These are phyloP conservation scores for Penicillium herquei DNA, from an alignment of 495 filamentous ascomycete species.

Conservation along the genomic window DNA sequence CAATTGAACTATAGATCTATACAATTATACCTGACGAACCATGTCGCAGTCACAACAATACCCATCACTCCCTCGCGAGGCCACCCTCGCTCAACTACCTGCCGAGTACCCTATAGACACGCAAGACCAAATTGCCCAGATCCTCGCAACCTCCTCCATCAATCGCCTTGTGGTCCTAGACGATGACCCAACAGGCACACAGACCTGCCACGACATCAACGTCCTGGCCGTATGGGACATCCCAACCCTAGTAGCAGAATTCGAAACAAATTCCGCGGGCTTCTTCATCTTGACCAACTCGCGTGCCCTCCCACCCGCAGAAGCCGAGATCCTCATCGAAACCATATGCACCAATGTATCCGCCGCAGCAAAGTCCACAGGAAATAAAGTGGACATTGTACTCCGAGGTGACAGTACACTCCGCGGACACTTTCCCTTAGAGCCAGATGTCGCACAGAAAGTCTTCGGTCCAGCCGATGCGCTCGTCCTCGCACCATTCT, in stretches of 20 bases:
- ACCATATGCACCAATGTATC: slow-evolving; percentile 47
- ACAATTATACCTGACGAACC: not conserved
- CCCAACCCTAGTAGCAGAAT: slow-evolving; percentile 39
- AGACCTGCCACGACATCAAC: slow-evolving; percentile 55
- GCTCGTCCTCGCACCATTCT: slow-evolving; percentile 52
- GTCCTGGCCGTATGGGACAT: slow-evolving; percentile 56
- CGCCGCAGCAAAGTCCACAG: slow-evolving; percentile 35
- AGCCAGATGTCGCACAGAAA: slow-evolving; percentile 47
- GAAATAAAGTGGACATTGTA: slow-evolving; percentile 46
- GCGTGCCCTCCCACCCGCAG: slow-evolving; percentile 45
- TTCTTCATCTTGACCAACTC: slow-evolving; percentile 61
- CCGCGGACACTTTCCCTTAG: slow-evolving; percentile 53
- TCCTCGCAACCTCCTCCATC: slow-evolving; percentile 28
- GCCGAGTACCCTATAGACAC: slow-evolving; percentile 31
- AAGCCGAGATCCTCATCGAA: slow-evolving; percentile 40
- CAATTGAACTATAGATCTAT: not conserved
- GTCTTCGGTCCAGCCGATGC: slow-evolving; percentile 45
- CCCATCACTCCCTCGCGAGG: slow-evolving; percentile 26
- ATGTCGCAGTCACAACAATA: slow-evolving; percentile 28
- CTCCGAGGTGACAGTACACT: slow-evolving; percentile 53
- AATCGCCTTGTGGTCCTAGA: slow-evolving; percentile 51
- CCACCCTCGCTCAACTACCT: slow-evolving; percentile 33
- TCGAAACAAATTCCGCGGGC: slow-evolving; percentile 33
- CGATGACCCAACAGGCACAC: slow-evolving; percentile 57
- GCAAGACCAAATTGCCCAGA: slow-evolving; percentile 35